These are phyloP conservation scores for Delphinella strobiligena DNA, from an alignment of 2,329 filamentous ascomycete genomes.

Conservation along the genomic window DNA sequence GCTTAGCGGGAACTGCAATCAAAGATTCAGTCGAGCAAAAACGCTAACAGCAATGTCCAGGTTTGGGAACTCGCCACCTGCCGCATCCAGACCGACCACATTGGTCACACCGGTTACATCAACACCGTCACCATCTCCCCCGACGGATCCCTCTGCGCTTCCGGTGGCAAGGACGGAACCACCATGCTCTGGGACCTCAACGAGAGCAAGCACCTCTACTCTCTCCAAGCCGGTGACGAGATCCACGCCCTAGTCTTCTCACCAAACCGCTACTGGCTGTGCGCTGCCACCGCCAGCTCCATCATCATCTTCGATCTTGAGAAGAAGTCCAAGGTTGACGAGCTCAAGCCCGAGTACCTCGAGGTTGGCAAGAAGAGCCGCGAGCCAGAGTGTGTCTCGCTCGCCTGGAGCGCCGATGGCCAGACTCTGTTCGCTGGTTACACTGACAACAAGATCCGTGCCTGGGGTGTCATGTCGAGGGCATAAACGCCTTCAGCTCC, in stretches of 20 bases:
- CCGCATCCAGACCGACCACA: conserved; percentile 99
- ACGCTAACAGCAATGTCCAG: conserved; percentile 34
- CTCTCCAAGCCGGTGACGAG: conserved; percentile 97
- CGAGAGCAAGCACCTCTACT: conserved; percentile 99
- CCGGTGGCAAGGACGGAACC: conserved; percentile 98
- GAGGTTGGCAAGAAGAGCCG: conserved; percentile 97
- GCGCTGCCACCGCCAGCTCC: conserved; percentile 89
- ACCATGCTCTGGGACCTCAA: conserved; percentile 99
- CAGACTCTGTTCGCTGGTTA: conserved; percentile 99
- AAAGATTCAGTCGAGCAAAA: not conserved
- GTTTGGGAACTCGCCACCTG: conserved; percentile 99
- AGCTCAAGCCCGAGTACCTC: conserved; percentile 97
- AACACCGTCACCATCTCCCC: conserved; percentile 99
- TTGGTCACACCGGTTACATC: conserved; percentile 98
- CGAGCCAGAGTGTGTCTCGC: conserved; percentile 93
- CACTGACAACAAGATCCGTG: conserved; percentile 98
- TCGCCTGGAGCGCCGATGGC: conserved; percentile 96
- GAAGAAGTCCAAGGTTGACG: conserved; percentile 99
- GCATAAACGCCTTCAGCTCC: conserved; percentile 25
- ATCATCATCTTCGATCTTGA: conserved; percentile 99
- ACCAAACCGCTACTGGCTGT: conserved; percentile 99
- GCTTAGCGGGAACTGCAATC: not conserved
- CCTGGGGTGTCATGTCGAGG: conserved; percentile 95
- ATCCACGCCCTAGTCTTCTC: conserved; percentile 99
- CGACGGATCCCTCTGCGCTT: conserved; percentile 96